phyloP scores from a whole-genome alignment of 1,284 basidiomycete species.

The Melampsora americana region DNA sequence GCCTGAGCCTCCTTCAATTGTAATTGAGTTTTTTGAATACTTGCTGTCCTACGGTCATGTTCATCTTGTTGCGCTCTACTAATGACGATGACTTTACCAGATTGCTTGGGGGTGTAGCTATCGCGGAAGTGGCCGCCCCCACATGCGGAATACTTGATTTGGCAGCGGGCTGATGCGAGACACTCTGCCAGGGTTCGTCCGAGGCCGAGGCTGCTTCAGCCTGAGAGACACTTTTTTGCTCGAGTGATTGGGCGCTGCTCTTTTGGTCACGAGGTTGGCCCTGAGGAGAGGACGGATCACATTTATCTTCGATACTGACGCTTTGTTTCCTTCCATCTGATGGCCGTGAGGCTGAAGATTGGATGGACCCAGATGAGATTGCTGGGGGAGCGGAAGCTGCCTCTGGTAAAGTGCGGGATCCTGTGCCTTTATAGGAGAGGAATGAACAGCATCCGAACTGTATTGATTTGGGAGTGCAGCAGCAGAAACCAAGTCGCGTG shows the following conservation, averaged over 20 bases:
- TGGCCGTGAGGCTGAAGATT: neutral
- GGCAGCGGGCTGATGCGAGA: slow-evolving; percentile 7
- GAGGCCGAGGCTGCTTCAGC: neutral
- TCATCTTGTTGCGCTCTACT: slow-evolving; percentile 39
- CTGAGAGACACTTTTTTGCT: neutral
- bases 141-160: slow-evolving; percentile 1
- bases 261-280: neutral
- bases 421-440: neutral
- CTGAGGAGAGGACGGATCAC: neutral
- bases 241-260: neutral
- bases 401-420: neutral
- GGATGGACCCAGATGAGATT: neutral
- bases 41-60: slow-evolving; percentile 34
- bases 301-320: neutral
- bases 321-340: neutral
- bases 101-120: slow-evolving; percentile 2
- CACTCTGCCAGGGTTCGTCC: slow-evolving; percentile 24
- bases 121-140: neutral
- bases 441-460: neutral
- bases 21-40: slow-evolving; percentile 39
- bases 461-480: neutral
- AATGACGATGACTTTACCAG: slow-evolving; percentile 21
- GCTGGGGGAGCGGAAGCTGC: neutral
- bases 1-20: slow-evolving; percentile 43
- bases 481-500: neutral